These are phyloP conservation scores for Pseudogymnoascus sp. DNA, from an alignment of 2,329 filamentous ascomycete genomes.

Conservation along the genomic window DNA sequence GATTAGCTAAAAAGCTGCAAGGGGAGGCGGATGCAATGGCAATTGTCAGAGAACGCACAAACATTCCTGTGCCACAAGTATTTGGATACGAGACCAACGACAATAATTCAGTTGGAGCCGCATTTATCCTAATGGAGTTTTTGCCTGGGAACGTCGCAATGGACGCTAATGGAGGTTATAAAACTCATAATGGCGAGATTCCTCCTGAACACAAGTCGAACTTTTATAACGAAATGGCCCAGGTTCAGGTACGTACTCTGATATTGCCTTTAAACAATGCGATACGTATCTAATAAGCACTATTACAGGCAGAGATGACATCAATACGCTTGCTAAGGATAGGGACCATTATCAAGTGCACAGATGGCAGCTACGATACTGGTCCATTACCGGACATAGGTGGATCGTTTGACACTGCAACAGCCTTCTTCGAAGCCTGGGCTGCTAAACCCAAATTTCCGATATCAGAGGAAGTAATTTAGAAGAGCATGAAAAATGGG, in stretches of 20 bases:
- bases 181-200: neutral
- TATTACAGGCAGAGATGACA: conserved; percentile 18
- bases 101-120: neutral
- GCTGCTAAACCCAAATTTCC: conserved; percentile 17
- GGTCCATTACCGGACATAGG: conserved; percentile 19
- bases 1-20: neutral
- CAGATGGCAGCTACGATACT: neutral
- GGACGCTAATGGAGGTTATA: neutral
- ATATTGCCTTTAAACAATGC: conserved; percentile 37
- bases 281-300: conserved; percentile 41
- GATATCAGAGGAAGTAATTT: neutral
- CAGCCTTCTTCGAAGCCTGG: conserved; percentile 20
- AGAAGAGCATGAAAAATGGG: conserved; percentile 14
- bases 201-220: neutral
- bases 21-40: neutral
- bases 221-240: neutral
- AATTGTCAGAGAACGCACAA: neutral
- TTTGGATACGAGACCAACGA: neutral
- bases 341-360: neutral
- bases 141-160: neutral
- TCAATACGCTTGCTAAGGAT: conserved; percentile 33
- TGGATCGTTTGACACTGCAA: conserved; percentile 21
- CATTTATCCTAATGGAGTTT: neutral
- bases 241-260: neutral
- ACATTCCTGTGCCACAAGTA: neutral